phyloP scores from a whole-genome alignment of 179 eudicot species.

The Camellia oleifera region DNA sequence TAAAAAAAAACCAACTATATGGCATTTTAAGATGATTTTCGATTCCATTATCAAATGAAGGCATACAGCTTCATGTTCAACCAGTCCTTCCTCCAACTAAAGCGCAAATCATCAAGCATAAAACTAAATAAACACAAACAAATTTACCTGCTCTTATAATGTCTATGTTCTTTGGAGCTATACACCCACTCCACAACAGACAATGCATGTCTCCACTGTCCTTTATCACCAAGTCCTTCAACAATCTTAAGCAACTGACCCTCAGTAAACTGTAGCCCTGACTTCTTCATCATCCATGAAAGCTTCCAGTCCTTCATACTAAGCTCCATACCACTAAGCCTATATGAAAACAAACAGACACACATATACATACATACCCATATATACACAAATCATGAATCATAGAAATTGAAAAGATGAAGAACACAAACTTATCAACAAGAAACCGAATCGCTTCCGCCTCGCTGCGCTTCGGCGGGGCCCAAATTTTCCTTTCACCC shows the following conservation, averaged over 20 bases:
- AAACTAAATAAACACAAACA: slow-evolving; percentile 2
- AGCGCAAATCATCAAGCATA: background rate
- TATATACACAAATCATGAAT: background rate
- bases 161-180: slow-evolving; percentile 52
- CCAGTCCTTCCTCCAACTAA: background rate
- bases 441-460: slow-evolving; percentile 56
- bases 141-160: slow-evolving; percentile 74
- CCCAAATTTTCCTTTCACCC: slow-evolving; percentile 23
- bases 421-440: slow-evolving; percentile 54
- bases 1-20: too few relatives aligned
- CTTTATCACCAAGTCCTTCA: slow-evolving; percentile 62
- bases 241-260: slow-evolving; percentile 77
- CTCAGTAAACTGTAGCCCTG: slow-evolving; percentile 70
- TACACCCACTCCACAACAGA: slow-evolving; percentile 87
- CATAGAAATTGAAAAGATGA: background rate
- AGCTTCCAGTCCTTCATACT: slow-evolving; percentile 85
- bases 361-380: background rate
- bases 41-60: background rate
- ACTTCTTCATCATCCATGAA: slow-evolving; percentile 72
- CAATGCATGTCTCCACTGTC: slow-evolving; percentile 78
- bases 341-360: slow-evolving; percentile 21
- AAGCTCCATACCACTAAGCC: slow-evolving; percentile 62
- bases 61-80: background rate
- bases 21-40: background rate
- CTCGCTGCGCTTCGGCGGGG: slow-evolving; percentile 38